Conservation (phyloP, 495 filamentous ascomycete species). For the Echria macrotheca region DNA sequence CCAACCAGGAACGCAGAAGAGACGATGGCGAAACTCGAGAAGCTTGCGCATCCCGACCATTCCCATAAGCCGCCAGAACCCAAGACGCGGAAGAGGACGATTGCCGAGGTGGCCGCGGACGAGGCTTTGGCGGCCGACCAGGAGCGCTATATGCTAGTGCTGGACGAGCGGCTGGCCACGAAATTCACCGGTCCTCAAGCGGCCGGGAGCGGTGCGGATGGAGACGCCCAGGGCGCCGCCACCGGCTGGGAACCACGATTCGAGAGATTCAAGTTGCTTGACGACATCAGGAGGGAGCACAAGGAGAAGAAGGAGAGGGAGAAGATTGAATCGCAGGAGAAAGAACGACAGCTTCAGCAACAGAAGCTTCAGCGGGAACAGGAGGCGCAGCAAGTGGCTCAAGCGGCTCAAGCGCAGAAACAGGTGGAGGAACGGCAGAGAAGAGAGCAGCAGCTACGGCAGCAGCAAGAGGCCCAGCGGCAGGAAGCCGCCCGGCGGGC, state of each 20-base stretch:
- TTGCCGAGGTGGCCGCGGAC: constrained; percentile 89
- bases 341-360: constrained; percentile 55
- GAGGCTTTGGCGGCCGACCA: constrained; percentile 84
- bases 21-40: constrained; percentile 60
- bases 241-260: constrained; percentile 78
- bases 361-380: constrained; percentile 41
- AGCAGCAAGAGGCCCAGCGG: constrained; percentile 50
- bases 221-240: constrained; percentile 66
- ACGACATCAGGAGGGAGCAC: constrained; percentile 72
- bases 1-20: constrained; percentile 63
- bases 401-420: constrained; percentile 14
- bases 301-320: constrained; percentile 66
- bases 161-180: constrained; percentile 76
- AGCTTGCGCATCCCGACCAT: constrained; percentile 70
- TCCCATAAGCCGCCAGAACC: constrained; percentile 68
- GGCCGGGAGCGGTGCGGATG: constrained; percentile 56
- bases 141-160: constrained; percentile 85
- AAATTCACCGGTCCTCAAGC: constrained; percentile 51
- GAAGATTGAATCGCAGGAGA: constrained; percentile 55
- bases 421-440: constrained; percentile 26
- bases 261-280: constrained; percentile 83
- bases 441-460: constrained; percentile 24
- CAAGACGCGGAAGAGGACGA: constrained; percentile 86
- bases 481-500: constrained; percentile 41
- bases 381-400: constrained; percentile 8